Percentiles rank a stretch among this genome's conserved stretches.
These are phyloP conservation scores for Lachancea nothofagi DNA, from an alignment of 805 yeast genomes.

Conservation along the genomic window DNA sequence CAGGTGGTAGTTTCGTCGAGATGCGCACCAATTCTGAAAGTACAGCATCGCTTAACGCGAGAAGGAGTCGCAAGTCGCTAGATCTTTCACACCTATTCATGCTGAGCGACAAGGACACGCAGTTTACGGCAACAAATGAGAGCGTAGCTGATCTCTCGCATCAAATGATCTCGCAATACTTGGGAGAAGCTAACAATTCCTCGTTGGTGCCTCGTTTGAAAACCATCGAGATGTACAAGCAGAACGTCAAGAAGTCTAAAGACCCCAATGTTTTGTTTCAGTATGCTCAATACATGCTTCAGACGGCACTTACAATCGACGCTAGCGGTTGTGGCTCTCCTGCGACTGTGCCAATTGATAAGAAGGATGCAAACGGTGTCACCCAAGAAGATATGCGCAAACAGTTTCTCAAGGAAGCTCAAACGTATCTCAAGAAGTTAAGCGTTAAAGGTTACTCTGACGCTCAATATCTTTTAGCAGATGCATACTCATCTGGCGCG, in stretches of 20 bases:
- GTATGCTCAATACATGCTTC: slow-evolving; percentile 85
- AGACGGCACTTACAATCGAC: slow-evolving; percentile 67
- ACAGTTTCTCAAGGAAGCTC: slow-evolving; percentile 72
- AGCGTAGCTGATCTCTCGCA: slow-evolving; percentile 48
- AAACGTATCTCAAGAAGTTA: slow-evolving; percentile 58
- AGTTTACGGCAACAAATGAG: slow-evolving; percentile 36
- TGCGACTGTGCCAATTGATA: slow-evolving; percentile 1
- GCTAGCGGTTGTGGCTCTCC: slow-evolving; percentile 5
- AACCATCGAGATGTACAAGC: slow-evolving; percentile 80
- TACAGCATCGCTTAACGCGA: not conserved
- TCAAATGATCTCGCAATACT: slow-evolving; percentile 44
- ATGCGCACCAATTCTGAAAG: slow-evolving; percentile 1
- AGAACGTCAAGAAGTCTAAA: slow-evolving; percentile 76
- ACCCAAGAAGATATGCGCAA: slow-evolving; percentile 37
- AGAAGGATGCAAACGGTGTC: not conserved
- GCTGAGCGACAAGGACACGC: slow-evolving; percentile 32
- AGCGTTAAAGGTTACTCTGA: slow-evolving; percentile 79
- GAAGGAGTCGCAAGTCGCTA: slow-evolving; percentile 34
- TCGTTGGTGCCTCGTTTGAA: slow-evolving; percentile 67
- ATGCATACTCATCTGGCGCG: slow-evolving; percentile 79
- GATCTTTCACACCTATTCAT: slow-evolving; percentile 40
- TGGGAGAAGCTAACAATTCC: slow-evolving; percentile 43
- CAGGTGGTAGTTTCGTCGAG: slow-evolving; percentile 1
- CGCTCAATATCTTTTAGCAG: slow-evolving; percentile 90
- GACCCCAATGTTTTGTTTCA: slow-evolving; percentile 86